A percentile compares a stretch with the other conserved stretches of the same genome.
These are phyloP conservation scores for Alternaria sp. DNA, from an alignment of 2,329 filamentous ascomycete species.

Conservation along the genomic window DNA sequence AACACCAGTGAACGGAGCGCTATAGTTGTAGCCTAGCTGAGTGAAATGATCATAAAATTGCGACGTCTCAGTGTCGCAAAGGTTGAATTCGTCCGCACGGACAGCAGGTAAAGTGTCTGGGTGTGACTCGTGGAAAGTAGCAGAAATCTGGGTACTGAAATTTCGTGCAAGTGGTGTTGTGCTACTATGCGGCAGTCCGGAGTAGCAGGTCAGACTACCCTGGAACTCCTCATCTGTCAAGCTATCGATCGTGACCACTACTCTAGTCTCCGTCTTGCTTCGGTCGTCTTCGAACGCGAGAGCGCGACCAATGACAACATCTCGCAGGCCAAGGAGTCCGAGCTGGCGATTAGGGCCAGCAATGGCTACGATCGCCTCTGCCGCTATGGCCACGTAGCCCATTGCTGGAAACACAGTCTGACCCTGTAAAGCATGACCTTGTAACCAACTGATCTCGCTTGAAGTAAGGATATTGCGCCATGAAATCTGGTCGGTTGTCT, in stretches of 20 bases:
- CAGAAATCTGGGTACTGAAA: constrained; percentile 12
- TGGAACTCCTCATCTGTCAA: constrained; percentile 4
- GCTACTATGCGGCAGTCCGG: constrained; percentile 8
- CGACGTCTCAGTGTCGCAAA: constrained; percentile 11
- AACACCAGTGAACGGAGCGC: constrained; percentile 18
- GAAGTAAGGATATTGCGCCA: constrained; percentile 28
- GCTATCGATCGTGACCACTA: constrained; percentile 15
- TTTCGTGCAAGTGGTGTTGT: constrained; percentile 12
- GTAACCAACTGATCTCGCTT: constrained; percentile 24
- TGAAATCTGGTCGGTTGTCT: constrained; percentile 4
- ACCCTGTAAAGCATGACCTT: constrained; percentile 28
- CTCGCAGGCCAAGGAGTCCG: constrained; percentile 16
- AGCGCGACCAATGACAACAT: constrained; percentile 28
- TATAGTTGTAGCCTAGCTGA: constrained; percentile 35
- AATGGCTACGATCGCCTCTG: constrained; percentile 19
- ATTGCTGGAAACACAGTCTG: constrained; percentile 57
- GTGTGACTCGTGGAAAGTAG: constrained; percentile 7
- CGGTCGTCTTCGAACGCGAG: constrained; percentile 19
- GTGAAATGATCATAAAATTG: constrained; percentile 30
- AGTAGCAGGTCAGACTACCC: constrained; percentile 6
- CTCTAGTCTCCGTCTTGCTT: constrained; percentile 12
- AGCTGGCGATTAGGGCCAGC: constrained; percentile 8
- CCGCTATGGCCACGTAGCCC: constrained; percentile 55
- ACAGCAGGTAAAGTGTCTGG: constrained; percentile 13
- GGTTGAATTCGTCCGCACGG: constrained; percentile 17